A percentile compares a stretch with the other conserved stretches of the same genome.
Conservation (phyloP, 805 yeast genomes). For the Lachancea nothofagi region DNA sequence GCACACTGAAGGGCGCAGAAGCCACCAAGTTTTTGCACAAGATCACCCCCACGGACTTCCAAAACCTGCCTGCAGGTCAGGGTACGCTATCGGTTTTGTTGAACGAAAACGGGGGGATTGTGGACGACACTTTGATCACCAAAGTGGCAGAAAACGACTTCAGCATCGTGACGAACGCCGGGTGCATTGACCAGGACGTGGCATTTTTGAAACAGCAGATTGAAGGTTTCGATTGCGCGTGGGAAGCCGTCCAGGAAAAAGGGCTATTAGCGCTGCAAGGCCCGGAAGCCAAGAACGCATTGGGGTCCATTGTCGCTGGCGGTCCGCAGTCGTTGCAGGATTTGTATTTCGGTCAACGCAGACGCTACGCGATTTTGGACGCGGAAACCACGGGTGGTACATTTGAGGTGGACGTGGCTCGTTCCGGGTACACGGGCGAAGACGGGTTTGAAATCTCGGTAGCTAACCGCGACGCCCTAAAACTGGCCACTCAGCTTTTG, state of each 20-base stretch:
- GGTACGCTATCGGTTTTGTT: slow-evolving; percentile 76
- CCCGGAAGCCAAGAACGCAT: slow-evolving; percentile 66
- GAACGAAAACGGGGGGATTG: slow-evolving; percentile 74
- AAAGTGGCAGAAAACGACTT: slow-evolving; percentile 59
- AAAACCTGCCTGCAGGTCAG: slow-evolving; percentile 46
- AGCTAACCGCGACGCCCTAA: slow-evolving; percentile 51
- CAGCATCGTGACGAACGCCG: slow-evolving; percentile 94
- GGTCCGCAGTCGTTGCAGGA: slow-evolving; percentile 42
- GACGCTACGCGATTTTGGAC: slow-evolving; percentile 28
- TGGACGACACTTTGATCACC: slow-evolving; percentile 89
- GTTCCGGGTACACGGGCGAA: slow-evolving; percentile 98
- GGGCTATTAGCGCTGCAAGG: slow-evolving; percentile 91
- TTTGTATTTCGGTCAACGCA: slow-evolving; percentile 67
- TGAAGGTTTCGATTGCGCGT: slow-evolving; percentile 29
- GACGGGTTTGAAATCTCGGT: slow-evolving; percentile 94
- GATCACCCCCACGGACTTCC: slow-evolving; percentile 83
- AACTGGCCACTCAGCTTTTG: slow-evolving; percentile 55
- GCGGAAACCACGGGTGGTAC: slow-evolving; percentile 32
- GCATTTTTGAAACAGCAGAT: slow-evolving; percentile 54
- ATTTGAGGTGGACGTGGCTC: slow-evolving; percentile 67
- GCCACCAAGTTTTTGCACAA: slow-evolving; percentile 65
- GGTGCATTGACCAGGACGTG: slow-evolving; percentile 79
- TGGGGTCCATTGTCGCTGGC: slow-evolving; percentile 57
- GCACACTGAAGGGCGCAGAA: slow-evolving; percentile 63
- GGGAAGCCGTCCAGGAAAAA: slow-evolving; percentile 51